Base-by-base conservation (phyloP, 106 monocot genomes). In the Allium sativum region DNA sequence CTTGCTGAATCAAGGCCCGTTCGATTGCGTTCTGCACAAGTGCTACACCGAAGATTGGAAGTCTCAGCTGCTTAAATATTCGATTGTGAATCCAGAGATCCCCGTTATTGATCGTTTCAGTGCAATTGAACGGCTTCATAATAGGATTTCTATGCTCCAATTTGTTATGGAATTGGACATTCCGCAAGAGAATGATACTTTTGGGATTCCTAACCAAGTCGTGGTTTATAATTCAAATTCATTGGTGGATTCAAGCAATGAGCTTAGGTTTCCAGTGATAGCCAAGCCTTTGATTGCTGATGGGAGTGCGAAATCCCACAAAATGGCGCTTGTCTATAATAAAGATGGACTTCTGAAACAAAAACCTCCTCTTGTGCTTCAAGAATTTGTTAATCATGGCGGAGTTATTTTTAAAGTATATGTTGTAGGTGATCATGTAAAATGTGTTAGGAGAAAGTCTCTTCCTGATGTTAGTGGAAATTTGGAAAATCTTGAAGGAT, bases 341-440 rank as follows among this genome's bases (percentile, higher is more conserved):
- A 74, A 55, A 12, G 70, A 67, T 5, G 82, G 59, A 0, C 69
- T 87, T 11, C 56, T 77, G 43, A 67, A 74, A 68, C 77, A 73
- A 53, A 87, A 83, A 45, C 87, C 82, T 8, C 87, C 87, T 3
- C 51, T 87, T 7, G 87, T 87, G 45, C 79, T 87, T 19, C 87
- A 87, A 59, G 82, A 87, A 44, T 87, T 87, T 50, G 79, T 87
- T 3, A 83, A 87, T 58, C 87, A 83, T 17, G 87, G 82, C 3
- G 87, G 87, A 12, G 82, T 87, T 55, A 77, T 87, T 45, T 87
- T 87, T 67, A 87, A 87, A 72, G 82, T 87, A 3, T 87, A 87
- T 70, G 87, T 87, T 15, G 79, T 80, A 8, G 87, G 87, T 9
- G 87, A 83, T 61, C 43, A 65, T 44, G 87, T 87, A 15, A 70